A percentile compares a stretch with the other conserved stretches of the same genome.
Conservation (phyloP, 306 rosid species). For the apple (Malus domestica) region DNA sequence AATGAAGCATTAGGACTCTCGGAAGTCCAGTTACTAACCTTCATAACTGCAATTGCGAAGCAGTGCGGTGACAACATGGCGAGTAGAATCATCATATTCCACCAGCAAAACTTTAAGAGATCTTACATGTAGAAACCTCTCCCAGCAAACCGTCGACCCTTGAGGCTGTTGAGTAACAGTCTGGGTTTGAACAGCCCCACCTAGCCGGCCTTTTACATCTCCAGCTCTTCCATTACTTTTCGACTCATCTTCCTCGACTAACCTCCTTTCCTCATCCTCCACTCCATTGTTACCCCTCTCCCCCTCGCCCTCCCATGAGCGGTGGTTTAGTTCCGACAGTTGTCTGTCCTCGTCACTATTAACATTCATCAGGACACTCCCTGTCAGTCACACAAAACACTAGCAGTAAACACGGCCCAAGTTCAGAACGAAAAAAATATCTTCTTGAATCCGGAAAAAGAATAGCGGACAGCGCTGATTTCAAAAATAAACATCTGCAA, state of each 20-base stretch:
- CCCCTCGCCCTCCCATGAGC: conserved; percentile 33
- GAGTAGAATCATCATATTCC: conserved; percentile 81
- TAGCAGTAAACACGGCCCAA: conserved; percentile 19
- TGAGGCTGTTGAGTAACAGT: conserved; percentile 53
- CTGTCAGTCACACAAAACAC: conserved; percentile 34
- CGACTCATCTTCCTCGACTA: conserved; percentile 32
- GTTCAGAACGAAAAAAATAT: conserved; percentile 23
- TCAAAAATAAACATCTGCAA: conserved; percentile 14
- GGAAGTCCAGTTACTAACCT: conserved; percentile 36
- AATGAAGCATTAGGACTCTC: not conserved
- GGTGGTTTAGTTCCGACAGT: conserved; percentile 29
- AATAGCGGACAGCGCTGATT: conserved; percentile 25
- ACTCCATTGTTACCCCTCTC: conserved; percentile 29
- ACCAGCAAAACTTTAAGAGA: conserved; percentile 86
- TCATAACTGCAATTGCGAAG: conserved; percentile 96
- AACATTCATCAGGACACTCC: conserved; percentile 50
- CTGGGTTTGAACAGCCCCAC: conserved; percentile 32
- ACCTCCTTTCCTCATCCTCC: conserved; percentile 22
- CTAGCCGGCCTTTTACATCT: conserved; percentile 40
- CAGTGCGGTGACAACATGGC: conserved; percentile 78
- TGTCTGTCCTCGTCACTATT: conserved; percentile 36
- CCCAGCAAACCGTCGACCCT: conserved; percentile 79
- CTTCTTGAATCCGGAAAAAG: conserved; percentile 31
- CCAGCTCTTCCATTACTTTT: conserved; percentile 35
- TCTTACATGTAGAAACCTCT: conserved; percentile 74